Conservation (phyloP, 129 eudicot species). For the Solidago caesia region DNA sequence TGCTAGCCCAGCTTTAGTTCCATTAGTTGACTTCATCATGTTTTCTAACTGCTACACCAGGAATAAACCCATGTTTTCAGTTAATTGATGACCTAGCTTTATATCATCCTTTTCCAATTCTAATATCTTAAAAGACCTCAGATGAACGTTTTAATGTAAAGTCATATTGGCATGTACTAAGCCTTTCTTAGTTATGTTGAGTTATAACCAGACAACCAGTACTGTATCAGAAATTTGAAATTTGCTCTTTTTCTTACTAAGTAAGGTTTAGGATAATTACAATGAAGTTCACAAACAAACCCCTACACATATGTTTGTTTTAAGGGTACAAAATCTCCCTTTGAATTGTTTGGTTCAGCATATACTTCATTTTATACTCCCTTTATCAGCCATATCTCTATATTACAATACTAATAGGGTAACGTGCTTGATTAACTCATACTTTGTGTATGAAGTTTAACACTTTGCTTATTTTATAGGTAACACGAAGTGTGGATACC, state of each 20-base stretch:
- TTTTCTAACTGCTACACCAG: background rate
- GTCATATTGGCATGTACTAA: background rate
- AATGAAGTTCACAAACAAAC: background rate
- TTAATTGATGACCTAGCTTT: background rate
- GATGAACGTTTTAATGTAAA: background rate
- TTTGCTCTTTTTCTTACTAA: background rate
- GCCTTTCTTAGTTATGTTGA: background rate
- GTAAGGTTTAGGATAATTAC: background rate
- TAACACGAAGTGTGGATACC: slow-evolving; percentile 96
- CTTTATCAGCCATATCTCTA: background rate
- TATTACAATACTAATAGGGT: background rate
- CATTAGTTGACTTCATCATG: background rate
- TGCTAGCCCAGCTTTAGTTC: background rate
- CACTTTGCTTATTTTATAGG: slow-evolving; percentile 41
- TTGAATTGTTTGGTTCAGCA: background rate
- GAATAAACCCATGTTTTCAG: background rate
- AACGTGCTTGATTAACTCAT: background rate
- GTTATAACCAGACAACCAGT: background rate
- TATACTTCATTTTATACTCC: background rate
- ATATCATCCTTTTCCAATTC: background rate
- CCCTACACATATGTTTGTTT: background rate
- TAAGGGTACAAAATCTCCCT: background rate
- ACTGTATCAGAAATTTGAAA: background rate
- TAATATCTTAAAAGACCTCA: background rate
- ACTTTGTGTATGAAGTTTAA: background rate